Conservation (phyloP, 169 alveolate species). For the Plasmodium falciparum region DNA sequence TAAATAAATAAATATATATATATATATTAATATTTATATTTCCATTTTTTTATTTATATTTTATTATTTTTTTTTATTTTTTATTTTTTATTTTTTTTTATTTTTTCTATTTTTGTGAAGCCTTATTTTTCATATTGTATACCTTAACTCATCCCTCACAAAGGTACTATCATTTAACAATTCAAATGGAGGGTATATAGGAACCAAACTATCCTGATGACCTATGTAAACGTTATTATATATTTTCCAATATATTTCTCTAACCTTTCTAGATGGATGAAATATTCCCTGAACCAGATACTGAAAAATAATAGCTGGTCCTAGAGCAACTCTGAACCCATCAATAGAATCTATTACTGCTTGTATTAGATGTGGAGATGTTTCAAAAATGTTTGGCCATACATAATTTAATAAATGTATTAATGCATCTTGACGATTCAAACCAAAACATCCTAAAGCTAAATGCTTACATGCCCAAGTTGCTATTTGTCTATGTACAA, state of each 20-base stretch:
- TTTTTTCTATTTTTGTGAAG: too few relatives aligned
- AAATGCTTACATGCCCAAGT: constrained; percentile 98
- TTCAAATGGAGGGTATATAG: constrained; percentile 93
- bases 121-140: not conserved
- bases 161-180: constrained; percentile 49
- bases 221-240: constrained; percentile 99
- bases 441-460: constrained; percentile 96
- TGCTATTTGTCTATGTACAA: constrained; percentile 99
- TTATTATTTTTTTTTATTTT: too few relatives aligned
- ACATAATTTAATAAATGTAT: constrained; percentile 97
- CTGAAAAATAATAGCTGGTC: constrained; percentile 97
- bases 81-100: too few relatives aligned
- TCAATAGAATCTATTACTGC: constrained; percentile 99
- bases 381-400: constrained; percentile 99
- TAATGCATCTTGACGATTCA: constrained; percentile 97
- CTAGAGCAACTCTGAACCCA: constrained; percentile 98
- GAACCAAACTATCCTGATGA: constrained; percentile 98
- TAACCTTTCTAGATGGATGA: constrained; percentile 99
- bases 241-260: constrained; percentile 99
- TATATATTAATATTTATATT: too few relatives aligned
- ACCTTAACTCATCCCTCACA: constrained; percentile 38
- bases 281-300: constrained; percentile 98
- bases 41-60: too few relatives aligned
- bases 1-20: too few relatives aligned
- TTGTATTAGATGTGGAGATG: constrained; percentile 97